Conservation (phyloP, 164 flowering plant genomes). For the Malania oleifera region DNA sequence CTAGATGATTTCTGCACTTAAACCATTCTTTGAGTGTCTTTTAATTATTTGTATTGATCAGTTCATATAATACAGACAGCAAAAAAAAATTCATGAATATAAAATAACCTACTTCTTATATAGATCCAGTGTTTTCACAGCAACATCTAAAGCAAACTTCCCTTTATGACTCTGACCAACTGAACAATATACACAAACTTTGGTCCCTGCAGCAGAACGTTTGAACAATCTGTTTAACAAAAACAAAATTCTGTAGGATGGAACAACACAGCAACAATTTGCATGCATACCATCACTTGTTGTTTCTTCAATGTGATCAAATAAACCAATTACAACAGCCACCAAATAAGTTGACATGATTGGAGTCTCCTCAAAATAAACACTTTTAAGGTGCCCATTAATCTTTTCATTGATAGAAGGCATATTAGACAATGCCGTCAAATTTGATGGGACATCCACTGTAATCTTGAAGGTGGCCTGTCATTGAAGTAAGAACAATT, state of each 20-base stretch:
- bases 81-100: neutral
- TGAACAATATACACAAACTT: constrained; percentile 31
- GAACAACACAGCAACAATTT: neutral
- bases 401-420: constrained; percentile 19
- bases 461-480: constrained; percentile 36
- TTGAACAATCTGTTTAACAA: neutral
- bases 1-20: too few species aligned
- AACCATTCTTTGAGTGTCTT: too few species aligned
- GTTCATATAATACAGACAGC: too few species aligned
- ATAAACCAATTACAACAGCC: constrained; percentile 31
- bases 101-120: constrained; percentile 19
- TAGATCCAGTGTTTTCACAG: constrained; percentile 23
- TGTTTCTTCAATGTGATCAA: constrained; percentile 29
- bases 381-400: constrained; percentile 23
- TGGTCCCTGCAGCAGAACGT: constrained; percentile 21
- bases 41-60: too few species aligned
- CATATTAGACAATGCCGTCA: constrained; percentile 35
- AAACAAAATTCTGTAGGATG: neutral
- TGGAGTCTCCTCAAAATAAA: constrained; percentile 29
- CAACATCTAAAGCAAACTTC: constrained; percentile 25
- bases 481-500: neutral
- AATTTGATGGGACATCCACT: constrained; percentile 22
- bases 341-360: constrained; percentile 36
- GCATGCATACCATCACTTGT: constrained; percentile 21
- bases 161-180: constrained; percentile 27